Evolutionary conservation across 345 rosid species (phyloP), one percentile per base, ranked within the genome.

Genomic region (Crucihimalaya himalaica): DNA sequence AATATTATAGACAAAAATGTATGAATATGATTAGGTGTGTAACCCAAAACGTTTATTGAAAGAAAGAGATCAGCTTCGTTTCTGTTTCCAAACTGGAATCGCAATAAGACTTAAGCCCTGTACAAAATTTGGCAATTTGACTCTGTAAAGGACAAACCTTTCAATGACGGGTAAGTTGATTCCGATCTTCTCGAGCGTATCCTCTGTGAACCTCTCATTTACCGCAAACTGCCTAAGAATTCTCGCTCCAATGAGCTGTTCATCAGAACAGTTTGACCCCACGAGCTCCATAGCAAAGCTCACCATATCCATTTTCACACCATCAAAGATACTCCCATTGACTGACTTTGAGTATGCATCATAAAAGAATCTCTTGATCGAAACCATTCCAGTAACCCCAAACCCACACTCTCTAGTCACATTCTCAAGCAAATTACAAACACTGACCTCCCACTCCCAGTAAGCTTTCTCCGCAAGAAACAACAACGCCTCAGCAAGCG

Each of bases 281-380:
- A 91, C 68, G 5, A 89, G 85, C 45, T 93, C 98, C 84, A 83
- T 87, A 9, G 85, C 86, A 66, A 93, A 91, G 53, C 79, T 81
- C 25, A 88, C 90, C 86, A 91, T 79, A 73, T 93, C 97, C 98
- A 93, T 93, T 75, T 85, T 86, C 80, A 91, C 73, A 21, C 98
- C 95, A 48, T 91, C 98, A 50, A 93, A 91, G 60, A 93, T 87
- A 72, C 94, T 89, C 32, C 97, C 96, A 31, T 88, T 82, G 52
- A 93, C 82, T 46, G 90, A 91, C 71, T 80, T 88, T 0, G 97
- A 91, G 75, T 89, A 94, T 21, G 98, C 88, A 39, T 94, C 97
- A 19, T 91, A 91, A 79, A 91, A 94, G 81, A 91, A 91, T 65
- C 97, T 83, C 73, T 64, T 82, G 68, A 87, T 82, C 0, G 91